Evolutionary conservation across 805 yeast genomes (phyloP).

Genomic region (Ogataea polymorpha): DNA sequence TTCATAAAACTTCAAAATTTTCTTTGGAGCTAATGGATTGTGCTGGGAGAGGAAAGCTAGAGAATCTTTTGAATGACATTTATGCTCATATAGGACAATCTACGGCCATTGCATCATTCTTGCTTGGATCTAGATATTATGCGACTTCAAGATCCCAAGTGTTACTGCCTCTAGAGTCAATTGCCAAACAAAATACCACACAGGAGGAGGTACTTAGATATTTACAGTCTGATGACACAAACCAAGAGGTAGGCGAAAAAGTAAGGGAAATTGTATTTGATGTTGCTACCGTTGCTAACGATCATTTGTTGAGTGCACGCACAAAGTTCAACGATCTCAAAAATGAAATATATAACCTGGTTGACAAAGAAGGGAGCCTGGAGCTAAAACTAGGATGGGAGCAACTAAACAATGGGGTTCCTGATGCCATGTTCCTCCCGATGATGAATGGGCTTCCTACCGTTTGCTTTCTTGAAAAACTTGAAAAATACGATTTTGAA

Average conservation of each 20-base stretch:
- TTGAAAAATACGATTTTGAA: slow-evolving; percentile 67
- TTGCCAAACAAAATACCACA: slow-evolving; percentile 51
- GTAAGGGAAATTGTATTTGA: slow-evolving; percentile 63
- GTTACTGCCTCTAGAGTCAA: slow-evolving; percentile 59
- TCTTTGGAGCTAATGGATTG: slow-evolving; percentile 46
- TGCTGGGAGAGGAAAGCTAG: slow-evolving; percentile 30
- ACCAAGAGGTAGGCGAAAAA: slow-evolving; percentile 25
- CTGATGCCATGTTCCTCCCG: slow-evolving; percentile 67
- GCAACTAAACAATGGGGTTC: slow-evolving; percentile 45
- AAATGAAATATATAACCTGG: slow-evolving; percentile 34
- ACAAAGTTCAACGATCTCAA: slow-evolving; percentile 44
- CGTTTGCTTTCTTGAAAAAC: slow-evolving; percentile 52
- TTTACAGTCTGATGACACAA: slow-evolving; percentile 37
- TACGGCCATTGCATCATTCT: slow-evolving; percentile 61
- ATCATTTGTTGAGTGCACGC: slow-evolving; percentile 70
- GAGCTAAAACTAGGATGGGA: slow-evolving; percentile 16
- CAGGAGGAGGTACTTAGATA: slow-evolving; percentile 61
- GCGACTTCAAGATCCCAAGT: slow-evolving; percentile 49
- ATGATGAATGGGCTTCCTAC: slow-evolving; percentile 67
- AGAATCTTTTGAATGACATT: slow-evolving; percentile 48
- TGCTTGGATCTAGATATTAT: slow-evolving; percentile 59
- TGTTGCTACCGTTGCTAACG: slow-evolving; percentile 73
- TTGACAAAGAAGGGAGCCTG: slow-evolving; percentile 20
- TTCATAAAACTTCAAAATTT: slow-evolving; percentile 47
- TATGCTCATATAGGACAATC: slow-evolving; percentile 85